These are phyloP conservation scores for Pseudocercospora fuligena DNA, from an alignment of 2,329 filamentous ascomycete species.

Conservation along the genomic window DNA sequence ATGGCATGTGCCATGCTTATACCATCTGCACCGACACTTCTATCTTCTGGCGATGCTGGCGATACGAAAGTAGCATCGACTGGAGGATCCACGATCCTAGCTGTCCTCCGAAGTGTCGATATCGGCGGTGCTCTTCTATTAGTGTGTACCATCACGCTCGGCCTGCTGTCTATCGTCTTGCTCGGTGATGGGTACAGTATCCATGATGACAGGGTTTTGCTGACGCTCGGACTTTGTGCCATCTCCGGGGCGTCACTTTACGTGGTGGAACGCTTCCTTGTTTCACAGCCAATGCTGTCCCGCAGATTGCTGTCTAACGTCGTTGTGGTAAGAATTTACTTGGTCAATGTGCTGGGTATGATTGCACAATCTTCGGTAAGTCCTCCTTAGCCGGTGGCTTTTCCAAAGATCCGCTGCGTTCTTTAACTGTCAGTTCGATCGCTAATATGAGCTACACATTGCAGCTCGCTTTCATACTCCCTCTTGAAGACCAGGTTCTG, in stretches of 20 bases:
- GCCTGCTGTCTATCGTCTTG: slow-evolving; percentile 3
- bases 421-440: no score
- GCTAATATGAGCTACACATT: neutral
- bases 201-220: neutral
- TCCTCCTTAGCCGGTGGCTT: neutral
- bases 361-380: slow-evolving; percentile 8
- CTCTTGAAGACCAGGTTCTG: slow-evolving; percentile 4
- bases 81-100: neutral
- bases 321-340: slow-evolving; percentile 1
- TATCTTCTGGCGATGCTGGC: neutral
- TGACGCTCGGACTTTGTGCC: slow-evolving; percentile 2
- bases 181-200: slow-evolving; percentile 1
- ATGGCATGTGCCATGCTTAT: slow-evolving; percentile 4
- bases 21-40: neutral
- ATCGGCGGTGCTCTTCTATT: slow-evolving; percentile 5
- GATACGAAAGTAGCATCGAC: neutral
- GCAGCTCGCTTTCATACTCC: slow-evolving; percentile 5
- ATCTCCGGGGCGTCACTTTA: neutral
- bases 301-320: neutral
- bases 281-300: slow-evolving; percentile 11
- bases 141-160: slow-evolving; percentile 10
- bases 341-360: slow-evolving; percentile 3
- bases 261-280: slow-evolving; percentile 1
- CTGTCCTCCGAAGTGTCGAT: neutral
- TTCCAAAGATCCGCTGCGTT: neutral